Evolutionary conservation across 2,329 filamentous ascomycete species (phyloP).

Genomic region (Triangularia setosa): DNA sequence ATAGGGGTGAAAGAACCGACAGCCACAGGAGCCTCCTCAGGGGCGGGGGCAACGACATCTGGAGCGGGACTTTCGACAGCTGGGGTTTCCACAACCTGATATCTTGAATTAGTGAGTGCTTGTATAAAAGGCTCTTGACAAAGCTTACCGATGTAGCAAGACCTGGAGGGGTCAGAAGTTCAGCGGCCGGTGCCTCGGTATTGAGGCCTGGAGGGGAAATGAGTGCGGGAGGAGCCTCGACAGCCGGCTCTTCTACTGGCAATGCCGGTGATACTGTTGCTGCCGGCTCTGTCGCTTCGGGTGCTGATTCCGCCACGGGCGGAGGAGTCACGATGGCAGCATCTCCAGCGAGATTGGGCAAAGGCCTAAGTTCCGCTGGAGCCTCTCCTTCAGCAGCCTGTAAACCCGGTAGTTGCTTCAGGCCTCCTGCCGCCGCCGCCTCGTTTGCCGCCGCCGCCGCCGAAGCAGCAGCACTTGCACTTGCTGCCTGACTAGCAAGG

Average conservation of each 20-base stretch:
- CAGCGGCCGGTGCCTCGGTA: background rate
- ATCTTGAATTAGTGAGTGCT: background rate
- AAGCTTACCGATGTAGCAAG: constrained; percentile 4
- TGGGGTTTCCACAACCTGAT: background rate
- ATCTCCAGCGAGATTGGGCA: constrained; percentile 20
- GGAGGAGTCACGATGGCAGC: constrained; percentile 1
- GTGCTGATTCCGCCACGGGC: background rate
- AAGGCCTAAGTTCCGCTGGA: constrained; percentile 14
- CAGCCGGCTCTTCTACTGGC: background rate
- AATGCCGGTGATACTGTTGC: background rate
- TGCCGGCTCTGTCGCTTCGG: background rate
- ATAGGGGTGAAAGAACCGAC: constrained; percentile 7
- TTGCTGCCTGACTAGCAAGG: constrained; percentile 17
- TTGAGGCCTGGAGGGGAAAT: background rate
- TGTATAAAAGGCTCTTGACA: background rate
- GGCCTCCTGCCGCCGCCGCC: constrained; percentile 13
- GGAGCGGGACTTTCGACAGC: background rate
- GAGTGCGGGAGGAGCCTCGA: background rate
- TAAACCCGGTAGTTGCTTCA: constrained; percentile 21
- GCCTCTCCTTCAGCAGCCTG: constrained; percentile 8
- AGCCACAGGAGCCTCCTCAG: background rate
- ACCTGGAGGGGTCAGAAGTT: background rate
- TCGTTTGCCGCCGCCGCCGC: constrained; percentile 17
- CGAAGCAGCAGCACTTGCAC: constrained; percentile 17
- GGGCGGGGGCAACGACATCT: background rate